phyloP scores from a whole-genome alignment of 1,139 yeast genomes.

The Candida frijolesensis region DNA sequence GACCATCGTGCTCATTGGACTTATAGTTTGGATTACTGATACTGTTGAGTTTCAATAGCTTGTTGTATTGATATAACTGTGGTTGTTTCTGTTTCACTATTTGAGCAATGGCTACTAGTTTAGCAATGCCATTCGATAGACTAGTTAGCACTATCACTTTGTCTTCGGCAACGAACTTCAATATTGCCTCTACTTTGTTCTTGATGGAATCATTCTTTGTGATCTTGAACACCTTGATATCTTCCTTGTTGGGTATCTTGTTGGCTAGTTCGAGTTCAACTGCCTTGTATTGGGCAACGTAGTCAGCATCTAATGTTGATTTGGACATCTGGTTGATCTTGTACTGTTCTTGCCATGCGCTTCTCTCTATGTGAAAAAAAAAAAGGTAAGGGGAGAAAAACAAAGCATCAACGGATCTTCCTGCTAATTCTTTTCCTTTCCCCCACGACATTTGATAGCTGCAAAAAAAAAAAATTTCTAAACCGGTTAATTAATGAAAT shows the following conservation, averaged over 20 bases:
- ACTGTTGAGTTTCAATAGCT: constrained; percentile 10
- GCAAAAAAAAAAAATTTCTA: not conserved
- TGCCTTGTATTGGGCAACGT: not conserved
- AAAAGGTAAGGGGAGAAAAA: not conserved
- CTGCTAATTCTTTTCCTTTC: not conserved
- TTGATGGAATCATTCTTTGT: constrained; percentile 32
- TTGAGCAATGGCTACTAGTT: constrained; percentile 29
- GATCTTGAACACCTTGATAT: constrained; percentile 16
- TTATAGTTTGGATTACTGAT: constrained; percentile 15
- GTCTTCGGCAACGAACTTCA: constrained; percentile 12
- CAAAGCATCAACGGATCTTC: not conserved
- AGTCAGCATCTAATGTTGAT: constrained; percentile 4
- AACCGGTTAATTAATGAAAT: not conserved
- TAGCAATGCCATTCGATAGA: constrained; percentile 24
- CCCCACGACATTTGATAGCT: constrained; percentile 1
- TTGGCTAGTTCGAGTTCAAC: constrained; percentile 1
- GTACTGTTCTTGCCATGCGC: not conserved
- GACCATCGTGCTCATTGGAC: constrained; percentile 3
- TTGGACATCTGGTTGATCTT: constrained; percentile 1
- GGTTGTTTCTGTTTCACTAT: constrained; percentile 23
- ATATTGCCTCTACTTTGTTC: constrained; percentile 20
- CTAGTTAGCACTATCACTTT: constrained; percentile 19
- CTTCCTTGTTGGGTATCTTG: constrained; percentile 3
- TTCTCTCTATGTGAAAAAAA: not conserved
- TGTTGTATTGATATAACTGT: constrained; percentile 15